Percentiles rank a stretch among this genome's conserved stretches.
phyloP scores from a whole-genome alignment of 2,329 filamentous ascomycete species.

The Epichloe scottii region DNA sequence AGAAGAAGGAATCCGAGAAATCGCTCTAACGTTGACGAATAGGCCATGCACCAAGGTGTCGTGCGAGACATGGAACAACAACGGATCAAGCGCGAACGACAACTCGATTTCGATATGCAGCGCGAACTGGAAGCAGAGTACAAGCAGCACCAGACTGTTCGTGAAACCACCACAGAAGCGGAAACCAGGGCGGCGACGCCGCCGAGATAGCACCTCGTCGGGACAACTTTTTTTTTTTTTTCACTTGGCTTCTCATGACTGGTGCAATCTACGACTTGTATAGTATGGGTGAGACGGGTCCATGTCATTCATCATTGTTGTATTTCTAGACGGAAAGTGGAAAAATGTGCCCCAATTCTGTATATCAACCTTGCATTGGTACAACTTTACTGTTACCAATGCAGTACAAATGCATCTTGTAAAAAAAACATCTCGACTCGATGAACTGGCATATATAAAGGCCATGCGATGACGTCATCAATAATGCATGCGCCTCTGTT shows the following conservation, averaged over 20 bases:
- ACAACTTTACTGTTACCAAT: slow-evolving; percentile 1
- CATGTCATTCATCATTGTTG: background rate
- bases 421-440: background rate
- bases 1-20: background rate
- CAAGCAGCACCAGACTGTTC: slow-evolving; percentile 73
- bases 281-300: background rate
- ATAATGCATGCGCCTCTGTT: slow-evolving; percentile 4
- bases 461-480: slow-evolving; percentile 1
- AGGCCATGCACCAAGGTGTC: slow-evolving; percentile 95
- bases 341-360: background rate
- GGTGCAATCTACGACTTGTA: background rate
- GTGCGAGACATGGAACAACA: slow-evolving; percentile 92
- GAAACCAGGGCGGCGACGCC: slow-evolving; percentile 6
- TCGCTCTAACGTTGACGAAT: background rate
- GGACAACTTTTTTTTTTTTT: background rate
- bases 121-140: slow-evolving; percentile 77
- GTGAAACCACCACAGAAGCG: slow-evolving; percentile 21
- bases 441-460: background rate
- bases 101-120: slow-evolving; percentile 92
- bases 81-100: slow-evolving; percentile 75
- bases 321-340: background rate
- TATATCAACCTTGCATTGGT: slow-evolving; percentile 2
- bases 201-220: slow-evolving; percentile 11
- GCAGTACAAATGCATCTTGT: background rate
- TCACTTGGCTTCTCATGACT: too few species aligned